A percentile compares a stretch with the other conserved stretches of the same genome.
Conservation (phyloP, 768 basidiomycete genomes). For the Phanerodontia chrysosporium region DNA sequence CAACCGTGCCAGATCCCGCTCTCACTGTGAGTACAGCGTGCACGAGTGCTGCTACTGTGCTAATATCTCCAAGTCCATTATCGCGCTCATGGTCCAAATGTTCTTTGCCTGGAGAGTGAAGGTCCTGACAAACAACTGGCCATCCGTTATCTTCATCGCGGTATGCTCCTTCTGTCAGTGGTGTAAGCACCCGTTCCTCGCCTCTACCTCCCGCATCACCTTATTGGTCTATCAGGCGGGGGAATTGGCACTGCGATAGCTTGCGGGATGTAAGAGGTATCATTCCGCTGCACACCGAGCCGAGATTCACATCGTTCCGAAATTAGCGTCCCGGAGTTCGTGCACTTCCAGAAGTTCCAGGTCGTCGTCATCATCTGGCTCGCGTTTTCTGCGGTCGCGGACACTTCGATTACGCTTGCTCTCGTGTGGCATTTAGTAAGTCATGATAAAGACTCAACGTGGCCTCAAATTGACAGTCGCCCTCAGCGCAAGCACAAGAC, state of each 20-base stretch:
- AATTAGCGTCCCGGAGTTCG: constrained; percentile 25
- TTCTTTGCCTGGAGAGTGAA: constrained; percentile 45
- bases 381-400: constrained; percentile 35
- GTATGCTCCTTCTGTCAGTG: constrained; percentile 23
- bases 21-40: constrained; percentile 32
- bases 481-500: constrained; percentile 37
- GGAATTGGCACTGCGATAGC: constrained; percentile 31
- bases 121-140: constrained; percentile 27
- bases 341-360: constrained; percentile 30
- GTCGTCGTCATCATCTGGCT: constrained; percentile 38
- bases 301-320: not conserved
- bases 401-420: constrained; percentile 38
- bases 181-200: constrained; percentile 18
- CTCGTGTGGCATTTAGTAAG: constrained; percentile 42
- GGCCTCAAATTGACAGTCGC: not conserved
- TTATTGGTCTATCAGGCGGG: constrained; percentile 23
- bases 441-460: not conserved
- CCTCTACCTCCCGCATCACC: not conserved
- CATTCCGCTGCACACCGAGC: not conserved
- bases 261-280: constrained; percentile 18
- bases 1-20: constrained; percentile 33
- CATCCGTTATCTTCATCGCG: constrained; percentile 25
- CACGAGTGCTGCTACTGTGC: not conserved
- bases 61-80: constrained; percentile 33
- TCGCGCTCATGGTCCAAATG: constrained; percentile 39